These are phyloP conservation scores for Gracilaria vermiculophylla DNA, from an alignment of 23 red algal species.

Conservation along the genomic window DNA sequence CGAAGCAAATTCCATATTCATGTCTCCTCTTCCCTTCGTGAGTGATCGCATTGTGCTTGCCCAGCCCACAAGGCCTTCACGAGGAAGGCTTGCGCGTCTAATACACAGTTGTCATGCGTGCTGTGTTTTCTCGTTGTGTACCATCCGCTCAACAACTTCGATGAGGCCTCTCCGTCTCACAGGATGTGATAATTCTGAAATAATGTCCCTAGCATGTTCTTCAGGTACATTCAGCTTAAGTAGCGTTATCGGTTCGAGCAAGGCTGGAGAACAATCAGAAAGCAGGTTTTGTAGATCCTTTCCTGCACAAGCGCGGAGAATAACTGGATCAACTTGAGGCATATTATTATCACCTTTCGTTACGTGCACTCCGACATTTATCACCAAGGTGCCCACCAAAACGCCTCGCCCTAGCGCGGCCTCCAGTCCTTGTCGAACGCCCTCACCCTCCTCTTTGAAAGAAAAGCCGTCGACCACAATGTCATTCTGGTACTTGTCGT, in stretches of 20 bases:
- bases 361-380: constrained; percentile 26
- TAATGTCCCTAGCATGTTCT: constrained; percentile 17
- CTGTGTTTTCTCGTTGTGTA: too few relatives aligned
- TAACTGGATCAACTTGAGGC: not conserved
- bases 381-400: constrained; percentile 38
- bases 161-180: too few relatives aligned
- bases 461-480: constrained; percentile 18
- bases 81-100: constrained; percentile 64
- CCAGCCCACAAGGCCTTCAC: constrained; percentile 79
- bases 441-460: not conserved
- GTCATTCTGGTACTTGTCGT: constrained; percentile 28
- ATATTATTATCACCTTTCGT: not conserved
- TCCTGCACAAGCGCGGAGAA: constrained; percentile 57
- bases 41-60: constrained; percentile 73
- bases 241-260: constrained; percentile 71
- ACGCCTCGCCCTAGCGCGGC: constrained; percentile 68
- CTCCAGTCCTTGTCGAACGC: constrained; percentile 28
- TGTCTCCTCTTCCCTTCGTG: constrained; percentile 56
- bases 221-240: constrained; percentile 40
- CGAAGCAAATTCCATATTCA: constrained; percentile 20
- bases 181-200: too few relatives aligned
- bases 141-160: too few relatives aligned
- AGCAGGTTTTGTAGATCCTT: constrained; percentile 30
- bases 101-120: not conserved
- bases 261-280: too few relatives aligned